Evolutionary conservation across 2,329 filamentous ascomycete genomes (phyloP), one percentile per base, ranked within the genome.

Genomic region (Rhinocladiella similis): DNA sequence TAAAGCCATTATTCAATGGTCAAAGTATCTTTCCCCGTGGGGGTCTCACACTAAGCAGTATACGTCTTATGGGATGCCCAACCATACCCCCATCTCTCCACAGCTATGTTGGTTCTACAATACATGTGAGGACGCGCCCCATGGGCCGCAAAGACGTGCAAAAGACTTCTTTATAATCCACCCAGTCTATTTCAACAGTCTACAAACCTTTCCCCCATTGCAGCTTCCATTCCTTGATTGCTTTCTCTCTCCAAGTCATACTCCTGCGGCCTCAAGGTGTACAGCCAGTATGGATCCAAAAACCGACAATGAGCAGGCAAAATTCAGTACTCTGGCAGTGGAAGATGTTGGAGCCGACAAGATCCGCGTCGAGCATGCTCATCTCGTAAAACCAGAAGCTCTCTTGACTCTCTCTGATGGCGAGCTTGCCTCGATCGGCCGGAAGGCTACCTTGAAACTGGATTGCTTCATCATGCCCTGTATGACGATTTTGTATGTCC

Each of bases 391-490:
- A 29, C 59, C 59, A 3, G 56, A 50, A 27, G 42, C 6, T n/a
- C 47, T 61, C 12, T 27, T 54, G n/a, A 51, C 47, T 10, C 51
- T 61, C 13, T 46, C 50, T 27, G 50, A 58, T 6, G 42, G 42
- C 9, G 59, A 61, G 20, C 52, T 54, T 42, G 35, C 45, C 14
- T 48, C 50, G 16, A 19, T 61, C 19, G 48, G 59, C 27, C 56
- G 52, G 18, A 55, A 50, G 33, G 59, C 59, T 18, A 58, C 55
- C 7, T 50, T 54, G 46, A 61, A 61, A 43, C 25, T 59, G 48
- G 59, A 61, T 39, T 50, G 53, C 19, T 39, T 55, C 29, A 58
- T 61, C 48, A 51, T 61, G 43, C 55, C 59, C 13, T 47, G 27
- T n/a, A 36, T 61, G 4, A 51, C 48, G 16, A 50, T 57, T 22